Conservation (phyloP, 2,329 filamentous ascomycete genomes). For the Arachnopeziza araneosa region DNA sequence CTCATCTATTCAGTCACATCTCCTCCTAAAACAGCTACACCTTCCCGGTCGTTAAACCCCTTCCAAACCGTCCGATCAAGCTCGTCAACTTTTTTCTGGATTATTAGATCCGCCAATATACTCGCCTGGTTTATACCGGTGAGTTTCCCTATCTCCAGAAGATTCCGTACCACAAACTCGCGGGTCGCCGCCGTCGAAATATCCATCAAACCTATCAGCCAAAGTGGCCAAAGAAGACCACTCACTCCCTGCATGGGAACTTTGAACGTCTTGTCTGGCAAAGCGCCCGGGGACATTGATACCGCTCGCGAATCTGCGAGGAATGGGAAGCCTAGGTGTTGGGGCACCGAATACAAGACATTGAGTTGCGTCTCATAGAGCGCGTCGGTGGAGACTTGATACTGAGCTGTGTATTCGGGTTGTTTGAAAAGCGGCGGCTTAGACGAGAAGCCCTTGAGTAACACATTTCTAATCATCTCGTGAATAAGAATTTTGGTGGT, state of each 20-base stretch:
- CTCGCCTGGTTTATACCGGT: slow-evolving; percentile 24
- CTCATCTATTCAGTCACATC: not conserved
- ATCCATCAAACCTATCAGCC: slow-evolving; percentile 20
- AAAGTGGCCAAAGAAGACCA: slow-evolving; percentile 27
- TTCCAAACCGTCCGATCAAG: not conserved
- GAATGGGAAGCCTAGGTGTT: slow-evolving; percentile 16
- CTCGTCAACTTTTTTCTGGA: not conserved
- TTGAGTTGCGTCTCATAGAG: slow-evolving; percentile 16
- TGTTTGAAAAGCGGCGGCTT: slow-evolving; percentile 14
- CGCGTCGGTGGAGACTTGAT: slow-evolving; percentile 19
- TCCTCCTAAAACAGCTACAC: not conserved
- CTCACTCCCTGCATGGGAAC: slow-evolving; percentile 10
- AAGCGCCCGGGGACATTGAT: too few species aligned
- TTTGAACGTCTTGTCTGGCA: not conserved
- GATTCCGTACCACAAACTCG: slow-evolving; percentile 18
- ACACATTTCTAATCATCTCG: slow-evolving; percentile 12
- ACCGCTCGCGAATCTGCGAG: not conserved
- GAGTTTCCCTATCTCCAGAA: slow-evolving; percentile 16
- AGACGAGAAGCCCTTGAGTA: slow-evolving; percentile 15
- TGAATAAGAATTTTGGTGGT: slow-evolving; percentile 20
- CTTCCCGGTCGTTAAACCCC: not conserved
- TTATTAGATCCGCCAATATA: slow-evolving; percentile 13
- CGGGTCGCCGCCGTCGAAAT: slow-evolving; percentile 8
- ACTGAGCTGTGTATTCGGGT: slow-evolving; percentile 18
- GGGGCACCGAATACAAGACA: slow-evolving; percentile 21